Base-by-base conservation (phyloP, 495 filamentous ascomycete species). In the Elasticomyces elasticus region DNA sequence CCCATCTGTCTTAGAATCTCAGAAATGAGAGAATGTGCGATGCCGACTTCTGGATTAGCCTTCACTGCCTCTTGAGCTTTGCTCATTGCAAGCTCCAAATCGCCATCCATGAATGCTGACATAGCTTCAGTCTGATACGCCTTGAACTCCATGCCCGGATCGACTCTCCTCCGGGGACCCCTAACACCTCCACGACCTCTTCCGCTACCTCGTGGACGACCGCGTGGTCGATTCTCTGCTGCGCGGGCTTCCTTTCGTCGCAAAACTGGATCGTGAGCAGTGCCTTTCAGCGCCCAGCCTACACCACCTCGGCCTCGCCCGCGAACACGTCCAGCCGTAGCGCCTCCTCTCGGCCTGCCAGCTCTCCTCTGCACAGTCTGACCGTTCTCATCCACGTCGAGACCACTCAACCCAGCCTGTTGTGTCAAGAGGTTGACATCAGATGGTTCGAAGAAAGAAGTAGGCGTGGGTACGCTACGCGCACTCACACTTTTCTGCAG, bases 11-110 rank as follows among this genome's bases (percentile, higher is more conserved):
- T 66, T 61, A 85, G 81, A 44, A 90, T 81, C 27, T 87, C 79
- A 0, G 86, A 83, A 11, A 92, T 66, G 26, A 91, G 67, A 19
- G 78, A 80, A 77, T 91, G 89, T 25, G 89, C 84, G 20, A 79
- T 74, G 56, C 85, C 84, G 51, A 89, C 86, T 65, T 94, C 89
- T 13, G 86, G 85, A 63, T 95, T 94, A 60, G 83, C 76, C 52
- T 85, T 78, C 49, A 94, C 81, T 11, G 89, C 85, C 62, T 81
- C 78, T 44, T 75, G 71, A 11, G 84, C 78, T 41, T 78, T 71
- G 1, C 79, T 70, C 27, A 79, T 72, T 11, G 87, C 84, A 31
- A 74, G 70, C 25, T 82, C 79, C 63, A 82, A 82, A 41, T 85
- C 74, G 11, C 76, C 74, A 49, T 79, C 38, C 25, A 64, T 28